Percentiles rank a stretch among this genome's conserved stretches.
phyloP scores from a whole-genome alignment of 2,329 filamentous ascomycete genomes.

The Calonectria fujianensis region DNA sequence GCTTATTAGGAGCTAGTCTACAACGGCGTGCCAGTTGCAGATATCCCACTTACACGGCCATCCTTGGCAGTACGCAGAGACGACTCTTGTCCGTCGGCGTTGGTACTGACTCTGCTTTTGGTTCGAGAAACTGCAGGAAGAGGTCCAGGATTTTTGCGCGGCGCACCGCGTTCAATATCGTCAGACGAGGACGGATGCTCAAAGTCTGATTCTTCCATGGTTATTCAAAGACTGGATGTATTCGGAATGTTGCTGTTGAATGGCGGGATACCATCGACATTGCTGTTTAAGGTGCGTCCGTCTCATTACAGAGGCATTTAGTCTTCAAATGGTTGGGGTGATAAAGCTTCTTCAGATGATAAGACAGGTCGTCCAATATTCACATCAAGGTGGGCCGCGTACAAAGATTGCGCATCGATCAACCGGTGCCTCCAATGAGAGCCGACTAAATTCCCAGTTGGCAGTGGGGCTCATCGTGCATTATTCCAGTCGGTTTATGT shows the following conservation, averaged over 20 bases:
- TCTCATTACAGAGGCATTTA: neutral
- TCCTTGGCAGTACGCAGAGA: conserved; percentile 45
- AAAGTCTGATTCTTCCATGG: conserved; percentile 46
- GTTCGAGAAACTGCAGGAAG: conserved; percentile 41
- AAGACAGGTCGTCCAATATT: neutral
- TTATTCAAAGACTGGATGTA: neutral
- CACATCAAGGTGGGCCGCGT: conserved; percentile 1
- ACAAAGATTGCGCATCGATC: conserved; percentile 44
- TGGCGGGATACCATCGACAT: neutral
- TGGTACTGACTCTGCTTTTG: conserved; percentile 44
- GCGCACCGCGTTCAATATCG: conserved; percentile 34
- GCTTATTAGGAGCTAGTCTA: neutral
- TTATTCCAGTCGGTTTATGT: neutral
- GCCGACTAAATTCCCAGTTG: conserved; percentile 8
- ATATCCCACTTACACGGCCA: conserved; percentile 40
- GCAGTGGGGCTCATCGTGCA: conserved; percentile 4
- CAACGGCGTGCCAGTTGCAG: neutral
- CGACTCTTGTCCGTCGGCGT: conserved; percentile 28
- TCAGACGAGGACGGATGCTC: conserved; percentile 43
- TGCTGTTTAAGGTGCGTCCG: neutral
- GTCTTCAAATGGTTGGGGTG: conserved; percentile 35
- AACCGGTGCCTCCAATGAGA: conserved; percentile 41
- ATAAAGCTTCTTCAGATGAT: neutral
- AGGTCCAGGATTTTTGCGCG: conserved; percentile 22
- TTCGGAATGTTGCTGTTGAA: neutral